phyloP scores from a whole-genome alignment of 2,329 filamentous ascomycete genomes.

The Colletotrichum musae region DNA sequence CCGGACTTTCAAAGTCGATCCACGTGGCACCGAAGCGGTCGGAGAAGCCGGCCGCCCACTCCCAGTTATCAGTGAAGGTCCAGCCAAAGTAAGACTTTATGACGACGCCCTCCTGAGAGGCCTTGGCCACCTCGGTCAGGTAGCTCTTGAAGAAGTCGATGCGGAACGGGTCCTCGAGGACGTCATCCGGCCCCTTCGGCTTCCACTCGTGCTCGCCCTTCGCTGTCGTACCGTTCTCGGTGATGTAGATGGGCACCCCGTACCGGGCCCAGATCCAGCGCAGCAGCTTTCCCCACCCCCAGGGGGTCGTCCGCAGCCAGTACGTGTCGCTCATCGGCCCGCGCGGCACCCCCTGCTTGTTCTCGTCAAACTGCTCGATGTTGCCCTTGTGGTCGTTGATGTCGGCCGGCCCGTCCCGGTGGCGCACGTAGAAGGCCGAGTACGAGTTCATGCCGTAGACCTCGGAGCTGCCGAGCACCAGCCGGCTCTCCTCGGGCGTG shows the following conservation, averaged over 20 bases:
- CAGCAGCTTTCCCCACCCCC: constrained; percentile 55
- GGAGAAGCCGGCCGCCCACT: constrained; percentile 58
- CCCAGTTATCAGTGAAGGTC: constrained; percentile 61
- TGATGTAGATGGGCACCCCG: constrained; percentile 58
- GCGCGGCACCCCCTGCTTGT: constrained; percentile 50
- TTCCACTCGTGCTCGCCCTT: constrained; percentile 54
- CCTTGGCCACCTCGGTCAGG: constrained; percentile 54
- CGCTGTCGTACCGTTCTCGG: constrained; percentile 59
- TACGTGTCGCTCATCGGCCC: constrained; percentile 55
- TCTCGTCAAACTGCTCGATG: constrained; percentile 52
- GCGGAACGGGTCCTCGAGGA: constrained; percentile 55
- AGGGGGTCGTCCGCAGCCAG: constrained; percentile 56
- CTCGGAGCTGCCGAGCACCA: constrained; percentile 55
- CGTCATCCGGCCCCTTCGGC: constrained; percentile 48
- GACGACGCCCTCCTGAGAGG: constrained; percentile 54
- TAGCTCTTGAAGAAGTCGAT: constrained; percentile 57
- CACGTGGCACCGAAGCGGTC: constrained; percentile 58
- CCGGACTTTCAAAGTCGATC: constrained; percentile 55
- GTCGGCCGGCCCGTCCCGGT: constrained; percentile 52
- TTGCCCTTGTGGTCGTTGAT: constrained; percentile 58
- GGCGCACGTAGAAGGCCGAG: constrained; percentile 55
- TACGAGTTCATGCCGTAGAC: constrained; percentile 62
- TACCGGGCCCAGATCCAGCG: constrained; percentile 59
- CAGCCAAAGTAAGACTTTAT: constrained; percentile 58
- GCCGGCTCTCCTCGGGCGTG: constrained; percentile 55